Base-by-base conservation (phyloP, 176 grass and related monocot genomes). In the Phragmites australis region DNA sequence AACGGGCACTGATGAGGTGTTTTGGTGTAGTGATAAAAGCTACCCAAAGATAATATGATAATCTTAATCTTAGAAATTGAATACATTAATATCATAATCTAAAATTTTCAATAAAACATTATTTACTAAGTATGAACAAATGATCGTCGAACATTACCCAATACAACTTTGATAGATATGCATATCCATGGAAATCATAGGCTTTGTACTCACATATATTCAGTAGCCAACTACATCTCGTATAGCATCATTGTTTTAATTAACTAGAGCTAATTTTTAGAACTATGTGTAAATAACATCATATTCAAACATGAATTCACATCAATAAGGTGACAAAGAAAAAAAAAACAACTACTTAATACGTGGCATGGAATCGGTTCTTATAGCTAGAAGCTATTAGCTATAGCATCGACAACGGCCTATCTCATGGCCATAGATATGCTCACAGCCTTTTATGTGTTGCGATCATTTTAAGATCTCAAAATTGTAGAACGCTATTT, bases 321-420 rank as follows among this genome's bases (percentile, higher is more conserved):
- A 76, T 61, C 57, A n/a, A 61, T 19, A 60, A 76, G 11, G 16
- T 46, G 40, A 62, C 26, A 10, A 76, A 77, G 19, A 0, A 57
- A 46, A 41, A 47, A 31, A 27, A 32, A 47, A n/a, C n/a, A 31
- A 60, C 21, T 8, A 32, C 19, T 32, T n/a, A 5, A 6, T 17
- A 32, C 31, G 6, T 62, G 41, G 55, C 41, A 77, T 32, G 56
- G 45, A 61, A 32, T 77, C 55, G 47, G 25, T 22, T 76, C 47
- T 31, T 31, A 46, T 72, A 76, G 72, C 34, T 42, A 74, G 11
- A 75, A 75, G 52, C 52, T 75, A 27, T 43, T 14, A 75, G 21
- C 21, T 27, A 56, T 43, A 75, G 37, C 8, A 44, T 1, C 37
- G 43, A 9, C 3, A 75, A 75, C 9, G 3, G 52, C 54, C n/a